Conservation (phyloP, 768 basidiomycete species). For the Tricholoma sp. region DNA sequence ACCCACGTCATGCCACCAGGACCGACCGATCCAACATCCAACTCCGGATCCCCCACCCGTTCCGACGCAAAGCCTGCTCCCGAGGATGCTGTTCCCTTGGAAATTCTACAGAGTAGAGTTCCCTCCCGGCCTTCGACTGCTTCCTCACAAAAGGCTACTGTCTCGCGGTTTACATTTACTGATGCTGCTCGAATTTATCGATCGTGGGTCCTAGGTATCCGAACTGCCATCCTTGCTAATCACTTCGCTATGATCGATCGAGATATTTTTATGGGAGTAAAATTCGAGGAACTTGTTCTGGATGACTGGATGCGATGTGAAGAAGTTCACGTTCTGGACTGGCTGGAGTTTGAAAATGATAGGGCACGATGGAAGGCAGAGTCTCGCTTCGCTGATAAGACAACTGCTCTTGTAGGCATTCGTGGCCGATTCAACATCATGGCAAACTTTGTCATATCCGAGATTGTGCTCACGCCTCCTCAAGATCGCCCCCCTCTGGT, state of each 20-base stretch:
- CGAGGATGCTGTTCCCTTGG: constrained; percentile 62
- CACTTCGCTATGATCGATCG: constrained; percentile 88
- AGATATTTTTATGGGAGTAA: constrained; percentile 78
- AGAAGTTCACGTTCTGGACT: constrained; percentile 72
- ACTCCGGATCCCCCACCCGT: constrained; percentile 25
- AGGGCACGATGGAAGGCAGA: constrained; percentile 65
- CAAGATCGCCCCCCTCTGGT: constrained; percentile 60
- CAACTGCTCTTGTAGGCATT: constrained; percentile 67
- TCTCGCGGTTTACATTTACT: constrained; percentile 29
- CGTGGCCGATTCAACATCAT: constrained; percentile 83
- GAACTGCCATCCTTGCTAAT: constrained; percentile 59
- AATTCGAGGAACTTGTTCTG: constrained; percentile 84
- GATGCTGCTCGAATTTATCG: constrained; percentile 46
- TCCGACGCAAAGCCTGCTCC: constrained; percentile 43
- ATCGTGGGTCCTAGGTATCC: constrained; percentile 66
- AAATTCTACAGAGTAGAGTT: constrained; percentile 61
- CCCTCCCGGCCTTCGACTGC: constrained; percentile 23
- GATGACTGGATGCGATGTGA: constrained; percentile 62
- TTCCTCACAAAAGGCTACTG: constrained; percentile 15
- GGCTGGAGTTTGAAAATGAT: constrained; percentile 78
- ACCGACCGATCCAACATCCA: constrained; percentile 20
- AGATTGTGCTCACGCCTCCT: constrained; percentile 73
- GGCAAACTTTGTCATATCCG: constrained; percentile 74
- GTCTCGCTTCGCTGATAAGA: constrained; percentile 50
- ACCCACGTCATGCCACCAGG: constrained; percentile 21